These are phyloP conservation scores for Passiflora organensis DNA, from an alignment of 345 rosid genomes.

Conservation along the genomic window DNA sequence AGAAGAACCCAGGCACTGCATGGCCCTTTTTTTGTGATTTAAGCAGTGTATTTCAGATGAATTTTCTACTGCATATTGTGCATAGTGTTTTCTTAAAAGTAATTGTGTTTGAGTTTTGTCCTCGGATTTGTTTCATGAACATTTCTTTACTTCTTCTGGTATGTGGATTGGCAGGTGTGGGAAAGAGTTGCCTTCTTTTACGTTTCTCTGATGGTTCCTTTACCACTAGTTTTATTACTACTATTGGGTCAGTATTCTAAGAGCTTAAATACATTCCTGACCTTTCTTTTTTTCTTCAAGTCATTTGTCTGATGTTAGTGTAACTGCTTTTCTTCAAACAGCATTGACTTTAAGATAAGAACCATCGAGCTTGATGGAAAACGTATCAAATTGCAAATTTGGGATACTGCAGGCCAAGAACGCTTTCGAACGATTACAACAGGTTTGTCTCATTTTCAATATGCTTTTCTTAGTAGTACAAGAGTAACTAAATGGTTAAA, in stretches of 20 bases:
- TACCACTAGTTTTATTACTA: constrained; percentile 85
- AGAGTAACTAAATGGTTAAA: too few species aligned
- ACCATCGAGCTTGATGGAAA: constrained; percentile 69
- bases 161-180: constrained; percentile 57
- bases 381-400: constrained; percentile 69
- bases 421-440: constrained; percentile 56
- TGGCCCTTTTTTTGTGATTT: too few species aligned
- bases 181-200: constrained; percentile 81
- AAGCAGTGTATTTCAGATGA: too few species aligned
- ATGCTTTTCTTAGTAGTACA: too few species aligned
- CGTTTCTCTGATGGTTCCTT: constrained; percentile 93
- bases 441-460: constrained; percentile 24
- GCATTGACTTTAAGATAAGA: constrained; percentile 69
- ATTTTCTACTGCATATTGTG: too few species aligned
- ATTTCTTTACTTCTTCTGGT: background rate
- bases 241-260: constrained; percentile 58
- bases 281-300: background rate
- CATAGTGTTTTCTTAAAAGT: too few species aligned
- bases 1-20: too few species aligned
- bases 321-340: constrained; percentile 6
- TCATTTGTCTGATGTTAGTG: background rate
- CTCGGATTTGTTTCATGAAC: background rate
- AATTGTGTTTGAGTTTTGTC: background rate
- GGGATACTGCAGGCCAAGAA: constrained; percentile 65
- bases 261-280: background rate